Evolutionary conservation across 257 asterid genomes (phyloP), one percentile per base, ranked within the genome.

Genomic region (Vinca minor): DNA sequence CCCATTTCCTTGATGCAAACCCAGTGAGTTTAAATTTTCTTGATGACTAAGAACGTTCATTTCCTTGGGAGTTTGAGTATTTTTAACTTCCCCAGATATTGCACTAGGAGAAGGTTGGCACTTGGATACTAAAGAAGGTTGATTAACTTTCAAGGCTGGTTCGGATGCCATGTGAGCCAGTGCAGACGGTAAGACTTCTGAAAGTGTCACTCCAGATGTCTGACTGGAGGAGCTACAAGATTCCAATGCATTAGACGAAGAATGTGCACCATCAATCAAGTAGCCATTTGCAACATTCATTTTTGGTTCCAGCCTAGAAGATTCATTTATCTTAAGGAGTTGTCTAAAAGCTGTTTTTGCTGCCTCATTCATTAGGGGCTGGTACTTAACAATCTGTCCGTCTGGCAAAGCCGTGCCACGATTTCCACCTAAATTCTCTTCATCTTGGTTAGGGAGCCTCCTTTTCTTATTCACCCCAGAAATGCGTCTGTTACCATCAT

Each of bases 291-390:
- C 39, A 52, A 70, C 66, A 76, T 70, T 83, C 23, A 76, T 41
- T 62, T 75, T 78, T 14, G 81, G 49, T 63, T 85, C 94, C 4
- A 73, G 79, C 66, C 79, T 69, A 38, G 71, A 60, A 25, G 91
- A 71, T 31, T 82, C 46, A 72, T 86, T 72, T 64, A 80, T 77
- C 65, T 82, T 84, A 76, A 84, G 71, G 54, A 88, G 80, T 70
- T 88, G 87, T 52, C 81, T 71, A 49, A 80, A 71, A 80, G 86
- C 78, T 48, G 89, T 72, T 71, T 77, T 86, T 3, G 92, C 96
- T 71, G 96, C 96, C 74, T 84, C 92, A 25, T 86, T 82, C 89
- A 85, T 88, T 75, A 73, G 73, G 41, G 96, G 95, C 77, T 81
- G 87, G 68, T 77, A 85, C 55, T 85, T 85, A 56, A 84, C 78